Base-by-base conservation (phyloP, 2,329 filamentous ascomycete genomes). In the Phialophora chinensis region DNA sequence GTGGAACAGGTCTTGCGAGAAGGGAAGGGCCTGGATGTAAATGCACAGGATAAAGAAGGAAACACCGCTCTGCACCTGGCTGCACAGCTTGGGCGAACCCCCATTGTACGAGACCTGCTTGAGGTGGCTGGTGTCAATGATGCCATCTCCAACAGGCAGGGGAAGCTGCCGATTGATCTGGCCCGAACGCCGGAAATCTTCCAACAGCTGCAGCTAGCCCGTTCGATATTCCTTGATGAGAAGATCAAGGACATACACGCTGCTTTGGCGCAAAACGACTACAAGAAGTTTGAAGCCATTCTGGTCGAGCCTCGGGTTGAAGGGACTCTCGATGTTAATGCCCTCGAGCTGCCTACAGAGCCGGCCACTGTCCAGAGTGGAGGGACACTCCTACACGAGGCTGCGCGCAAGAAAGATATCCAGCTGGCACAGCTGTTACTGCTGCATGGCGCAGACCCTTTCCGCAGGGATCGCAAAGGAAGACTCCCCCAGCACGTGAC, bases 401-500 rank as follows among this genome's bases (percentile, higher is more conserved):
- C 94, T 0, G 93, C 95, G 6, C 88, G 93, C 72, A 92, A 90
- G 77, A 93, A 87, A 79, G 93, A 99, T 74, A 89, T 88, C 27
- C 90, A 91, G 73, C 85, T 99, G 25, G 96, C 97, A 66, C 91
- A 98, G 76, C 86, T 97, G 20, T 84, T 99, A 12, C 83, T 99
- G 44, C 88, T 98, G 60, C 96, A 98, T 75, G 95, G 95, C 11
- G 95, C 94, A 11, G 95, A 99, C 78, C 95, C 95, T 0, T 99
- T 99, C 80, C 89, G 93, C 63, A 88, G 95, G 67, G 95, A 99
- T 79, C 91, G 93, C 73, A 97, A 93, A 80, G 95, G 95, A 57
- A 98, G 96, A 79, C 85, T 99, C 35, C 93, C 95, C 2, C 95
- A 99, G 76, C 94, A 97, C 78, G 90, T 97, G 54, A 98, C 95